Conservation (phyloP, 1,284 basidiomycete species). For the Thecaphora thlaspeos region DNA sequence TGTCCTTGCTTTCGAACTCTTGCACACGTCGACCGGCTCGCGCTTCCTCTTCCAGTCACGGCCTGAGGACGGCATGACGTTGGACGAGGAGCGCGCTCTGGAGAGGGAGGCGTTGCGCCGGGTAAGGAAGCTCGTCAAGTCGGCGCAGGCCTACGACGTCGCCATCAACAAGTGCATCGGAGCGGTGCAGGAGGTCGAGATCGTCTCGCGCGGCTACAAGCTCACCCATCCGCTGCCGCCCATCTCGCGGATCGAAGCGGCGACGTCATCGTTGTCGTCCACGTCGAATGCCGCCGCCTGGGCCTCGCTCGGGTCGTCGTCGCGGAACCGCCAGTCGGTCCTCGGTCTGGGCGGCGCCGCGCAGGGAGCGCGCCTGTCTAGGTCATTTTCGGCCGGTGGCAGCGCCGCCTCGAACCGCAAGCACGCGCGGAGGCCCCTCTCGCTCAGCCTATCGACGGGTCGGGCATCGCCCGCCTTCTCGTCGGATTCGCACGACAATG, state of each 20-base stretch:
- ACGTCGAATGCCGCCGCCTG: too few relatives aligned
- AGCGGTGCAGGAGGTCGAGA: slow-evolving; percentile 55
- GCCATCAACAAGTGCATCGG: slow-evolving; percentile 45
- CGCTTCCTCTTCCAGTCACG: slow-evolving; percentile 1
- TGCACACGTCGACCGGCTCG: too few relatives aligned
- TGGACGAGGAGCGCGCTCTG: slow-evolving; percentile 12
- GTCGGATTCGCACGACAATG: slow-evolving; percentile 6
- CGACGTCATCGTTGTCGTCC: too few relatives aligned
- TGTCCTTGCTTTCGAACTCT: slow-evolving; percentile 15
- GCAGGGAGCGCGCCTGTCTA: slow-evolving; percentile 8
- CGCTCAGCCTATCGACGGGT: slow-evolving; percentile 18
- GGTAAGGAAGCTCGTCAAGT: slow-evolving; percentile 21
- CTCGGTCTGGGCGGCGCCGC: slow-evolving; percentile 3
- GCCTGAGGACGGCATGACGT: not conserved
- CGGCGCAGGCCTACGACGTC: slow-evolving; percentile 41
- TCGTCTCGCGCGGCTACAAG: slow-evolving; percentile 52
- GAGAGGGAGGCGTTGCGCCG: slow-evolving; percentile 12
- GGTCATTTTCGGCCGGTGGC: slow-evolving; percentile 26
- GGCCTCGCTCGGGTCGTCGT: slow-evolving; percentile 2
- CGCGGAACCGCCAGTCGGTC: slow-evolving; percentile 16
- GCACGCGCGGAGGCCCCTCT: slow-evolving; percentile 17
- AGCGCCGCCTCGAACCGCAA: slow-evolving; percentile 18
- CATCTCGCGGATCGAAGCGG: slow-evolving; percentile 53
- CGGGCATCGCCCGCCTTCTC: slow-evolving; percentile 13
- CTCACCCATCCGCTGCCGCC: slow-evolving; percentile 52